Evolutionary conservation across 129 eudicot species (phyloP).

Genomic region (Flaveria robusta): DNA sequence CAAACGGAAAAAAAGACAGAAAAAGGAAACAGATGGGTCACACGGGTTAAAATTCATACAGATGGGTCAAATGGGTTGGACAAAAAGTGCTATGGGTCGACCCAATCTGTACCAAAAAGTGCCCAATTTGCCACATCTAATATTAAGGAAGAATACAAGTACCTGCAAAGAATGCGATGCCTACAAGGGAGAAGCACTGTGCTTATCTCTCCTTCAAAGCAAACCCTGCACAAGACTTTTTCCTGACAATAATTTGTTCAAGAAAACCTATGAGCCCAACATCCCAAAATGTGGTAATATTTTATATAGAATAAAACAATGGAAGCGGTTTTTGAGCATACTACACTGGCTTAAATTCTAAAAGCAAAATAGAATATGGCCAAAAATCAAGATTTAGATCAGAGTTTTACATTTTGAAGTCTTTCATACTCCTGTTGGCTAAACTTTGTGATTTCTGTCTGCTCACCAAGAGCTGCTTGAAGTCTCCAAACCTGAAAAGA

Average conservation of each 20-base stretch:
- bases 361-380: background rate
- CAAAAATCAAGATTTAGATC: constrained; percentile 20
- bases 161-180: constrained; percentile 91
- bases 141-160: constrained; percentile 7
- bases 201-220: constrained; percentile 85
- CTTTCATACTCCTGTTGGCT: constrained; percentile 97
- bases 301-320: background rate
- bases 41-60: background rate
- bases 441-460: constrained; percentile 86
- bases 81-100: background rate
- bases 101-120: constrained; percentile 3
- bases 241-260: constrained; percentile 54
- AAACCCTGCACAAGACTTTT: constrained; percentile 81
- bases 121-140: background rate
- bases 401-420: constrained; percentile 78
- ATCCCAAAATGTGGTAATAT: background rate
- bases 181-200: constrained; percentile 87
- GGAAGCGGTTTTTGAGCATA: no score
- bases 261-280: background rate
- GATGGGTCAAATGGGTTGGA: background rate
- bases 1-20: background rate
- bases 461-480: constrained; percentile 99
- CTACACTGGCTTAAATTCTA: background rate
- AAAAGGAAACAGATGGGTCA: background rate
- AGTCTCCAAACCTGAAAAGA: constrained; percentile 86